phyloP scores from a whole-genome alignment of 2,329 filamentous ascomycete species.

The Grosmannia clavigera region DNA sequence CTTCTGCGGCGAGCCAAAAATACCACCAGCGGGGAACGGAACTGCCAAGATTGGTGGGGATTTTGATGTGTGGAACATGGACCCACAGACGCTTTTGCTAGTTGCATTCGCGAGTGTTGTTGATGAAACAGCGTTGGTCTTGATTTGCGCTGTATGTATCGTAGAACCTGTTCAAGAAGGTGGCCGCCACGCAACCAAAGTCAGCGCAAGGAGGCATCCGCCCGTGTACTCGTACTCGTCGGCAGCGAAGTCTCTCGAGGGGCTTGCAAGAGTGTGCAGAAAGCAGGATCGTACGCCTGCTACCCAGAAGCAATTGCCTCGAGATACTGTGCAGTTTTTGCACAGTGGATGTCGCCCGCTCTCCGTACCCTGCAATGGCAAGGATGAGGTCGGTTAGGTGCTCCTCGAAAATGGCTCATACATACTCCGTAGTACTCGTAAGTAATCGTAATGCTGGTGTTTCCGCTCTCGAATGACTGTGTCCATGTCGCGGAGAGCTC shows the following conservation, averaged over 20 bases:
- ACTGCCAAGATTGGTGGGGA: neutral
- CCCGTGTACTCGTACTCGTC: no score
- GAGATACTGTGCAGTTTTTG: no score
- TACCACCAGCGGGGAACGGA: slow-evolving; percentile 1
- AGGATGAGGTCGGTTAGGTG: neutral
- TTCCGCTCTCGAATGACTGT: neutral
- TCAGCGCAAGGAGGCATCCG: no score
- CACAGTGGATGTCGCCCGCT: neutral
- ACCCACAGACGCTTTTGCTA: slow-evolving; percentile 7
- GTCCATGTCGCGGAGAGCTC: neutral
- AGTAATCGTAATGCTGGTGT: neutral
- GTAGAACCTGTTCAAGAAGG: neutral
- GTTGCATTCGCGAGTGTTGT: slow-evolving; percentile 4
- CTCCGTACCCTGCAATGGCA: neutral
- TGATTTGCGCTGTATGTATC: neutral
- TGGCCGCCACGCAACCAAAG: no score
- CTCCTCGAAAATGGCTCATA: neutral
- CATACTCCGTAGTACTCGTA: neutral
- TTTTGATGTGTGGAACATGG: neutral
- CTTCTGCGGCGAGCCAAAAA: neutral
- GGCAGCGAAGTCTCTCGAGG: no score
- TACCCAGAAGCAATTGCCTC: no score
- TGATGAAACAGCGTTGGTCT: slow-evolving; percentile 8
- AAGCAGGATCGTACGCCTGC: no score
- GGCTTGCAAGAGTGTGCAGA: no score